Percentiles rank a stretch among this genome's conserved stretches.
Conservation (phyloP, 352 stramenopile species). For the Phytopythium helicoides region DNA sequence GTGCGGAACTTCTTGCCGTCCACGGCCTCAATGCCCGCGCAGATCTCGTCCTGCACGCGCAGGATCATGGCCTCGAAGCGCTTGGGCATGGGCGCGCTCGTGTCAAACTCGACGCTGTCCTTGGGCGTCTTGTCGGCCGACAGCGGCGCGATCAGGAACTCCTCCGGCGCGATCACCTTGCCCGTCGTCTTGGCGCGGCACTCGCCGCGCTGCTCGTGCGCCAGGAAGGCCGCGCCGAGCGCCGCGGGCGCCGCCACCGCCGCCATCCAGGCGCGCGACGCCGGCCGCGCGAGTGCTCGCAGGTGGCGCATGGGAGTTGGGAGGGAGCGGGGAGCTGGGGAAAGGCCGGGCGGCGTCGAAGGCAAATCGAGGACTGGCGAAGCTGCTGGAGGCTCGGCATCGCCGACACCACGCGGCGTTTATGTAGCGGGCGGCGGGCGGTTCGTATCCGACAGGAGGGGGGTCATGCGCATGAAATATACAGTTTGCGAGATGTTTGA, state of each 20-base stretch:
- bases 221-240: slow-evolving; percentile 15
- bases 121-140: slow-evolving; percentile 61
- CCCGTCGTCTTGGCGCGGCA: slow-evolving; percentile 22
- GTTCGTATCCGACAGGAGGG: too few species aligned
- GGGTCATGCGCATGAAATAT: too few species aligned
- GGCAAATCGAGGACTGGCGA: background rate
- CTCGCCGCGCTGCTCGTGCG: slow-evolving; percentile 11
- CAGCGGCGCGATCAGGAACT: slow-evolving; percentile 69
- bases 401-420: too few species aligned
- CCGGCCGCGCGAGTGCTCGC: slow-evolving; percentile 12
- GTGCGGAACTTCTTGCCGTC: slow-evolving; percentile 94
- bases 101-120: slow-evolving; percentile 77
- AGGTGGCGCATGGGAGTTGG: slow-evolving; percentile 18
- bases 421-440: too few species aligned
- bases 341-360: too few species aligned
- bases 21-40: slow-evolving; percentile 84
- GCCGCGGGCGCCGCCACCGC: slow-evolving; percentile 17
- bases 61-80: slow-evolving; percentile 83
- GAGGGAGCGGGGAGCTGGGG: background rate
- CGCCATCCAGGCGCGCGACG: slow-evolving; percentile 18
- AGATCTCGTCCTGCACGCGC: slow-evolving; percentile 86
- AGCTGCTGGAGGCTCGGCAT: too few species aligned
- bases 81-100: slow-evolving; percentile 56
- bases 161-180: slow-evolving; percentile 27
- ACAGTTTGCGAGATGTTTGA: too few species aligned